Evolutionary conservation across 2,329 filamentous ascomycete species (phyloP).

Genomic region (Colletotrichum sublineola): DNA sequence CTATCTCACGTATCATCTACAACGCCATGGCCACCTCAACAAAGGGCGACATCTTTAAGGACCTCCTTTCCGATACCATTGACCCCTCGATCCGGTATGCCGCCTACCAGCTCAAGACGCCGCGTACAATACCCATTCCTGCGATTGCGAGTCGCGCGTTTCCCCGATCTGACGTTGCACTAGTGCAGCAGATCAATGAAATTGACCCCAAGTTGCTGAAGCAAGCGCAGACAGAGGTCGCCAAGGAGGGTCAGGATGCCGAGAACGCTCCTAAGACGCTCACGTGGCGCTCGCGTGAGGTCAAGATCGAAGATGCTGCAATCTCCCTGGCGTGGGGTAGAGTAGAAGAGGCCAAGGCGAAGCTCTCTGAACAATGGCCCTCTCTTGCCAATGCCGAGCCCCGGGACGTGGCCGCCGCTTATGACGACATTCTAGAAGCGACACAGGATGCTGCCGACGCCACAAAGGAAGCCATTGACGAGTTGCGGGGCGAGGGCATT

Average conservation of each 20-base stretch:
- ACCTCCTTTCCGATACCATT: slow-evolving; percentile 85
- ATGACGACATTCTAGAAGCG: slow-evolving; percentile 89
- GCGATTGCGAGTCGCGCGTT: slow-evolving; percentile 86
- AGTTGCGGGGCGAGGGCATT: slow-evolving; percentile 85
- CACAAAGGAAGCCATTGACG: slow-evolving; percentile 92
- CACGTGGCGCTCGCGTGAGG: slow-evolving; percentile 86
- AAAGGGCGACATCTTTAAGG: slow-evolving; percentile 85
- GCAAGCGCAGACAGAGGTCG: slow-evolving; percentile 64
- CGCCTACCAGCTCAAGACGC: slow-evolving; percentile 90
- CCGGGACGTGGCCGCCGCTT: slow-evolving; percentile 83
- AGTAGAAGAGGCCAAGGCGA: slow-evolving; percentile 68
- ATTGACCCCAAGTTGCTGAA: slow-evolving; percentile 77
- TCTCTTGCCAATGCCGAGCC: slow-evolving; percentile 60
- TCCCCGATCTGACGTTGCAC: slow-evolving; percentile 70
- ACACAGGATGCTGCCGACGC: slow-evolving; percentile 96
- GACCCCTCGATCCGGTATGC: slow-evolving; percentile 96
- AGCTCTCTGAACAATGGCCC: slow-evolving; percentile 62
- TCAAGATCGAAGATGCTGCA: slow-evolving; percentile 91
- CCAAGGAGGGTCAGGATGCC: slow-evolving; percentile 62
- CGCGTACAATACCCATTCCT: slow-evolving; percentile 85
- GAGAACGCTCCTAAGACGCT: slow-evolving; percentile 79
- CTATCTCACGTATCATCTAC: slow-evolving; percentile 86
- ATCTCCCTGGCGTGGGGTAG: slow-evolving; percentile 87
- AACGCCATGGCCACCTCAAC: slow-evolving; percentile 75
- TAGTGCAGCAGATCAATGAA: slow-evolving; percentile 77